Conservation (phyloP, 1,284 basidiomycete species). For the Coniferiporia weirii region DNA sequence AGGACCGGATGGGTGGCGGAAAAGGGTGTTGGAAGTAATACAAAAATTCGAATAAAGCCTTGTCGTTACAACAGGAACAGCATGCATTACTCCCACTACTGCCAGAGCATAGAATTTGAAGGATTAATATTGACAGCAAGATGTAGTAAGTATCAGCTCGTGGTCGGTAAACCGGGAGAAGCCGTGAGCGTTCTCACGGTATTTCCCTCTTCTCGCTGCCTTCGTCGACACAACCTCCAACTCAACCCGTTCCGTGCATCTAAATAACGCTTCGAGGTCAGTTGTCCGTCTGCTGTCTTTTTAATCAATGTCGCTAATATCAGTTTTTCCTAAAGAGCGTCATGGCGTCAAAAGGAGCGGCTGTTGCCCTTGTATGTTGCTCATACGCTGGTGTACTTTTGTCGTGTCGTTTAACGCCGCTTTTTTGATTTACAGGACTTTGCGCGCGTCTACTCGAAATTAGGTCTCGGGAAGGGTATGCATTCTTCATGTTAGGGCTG, state of each 20-base stretch:
- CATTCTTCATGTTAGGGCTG: conserved; percentile 3
- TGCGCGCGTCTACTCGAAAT: conserved; percentile 83
- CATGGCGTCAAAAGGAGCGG: conserved; percentile 82
- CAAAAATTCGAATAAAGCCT: no score
- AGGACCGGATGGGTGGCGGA: conserved; percentile 14
- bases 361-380: conserved; percentile 66
- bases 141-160: no score
- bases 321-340: conserved; percentile 18
- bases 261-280: conserved; percentile 14
- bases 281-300: background rate
- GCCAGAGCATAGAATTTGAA: no score
- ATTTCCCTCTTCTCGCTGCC: background rate
- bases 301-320: background rate
- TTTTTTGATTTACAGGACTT: conserved; percentile 62
- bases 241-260: conserved; percentile 9
- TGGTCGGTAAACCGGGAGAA: no score
- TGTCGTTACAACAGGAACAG: no score
- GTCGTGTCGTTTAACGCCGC: background rate
- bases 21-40: conserved; percentile 14
- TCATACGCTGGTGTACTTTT: conserved; percentile 14
- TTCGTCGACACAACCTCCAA: background rate
- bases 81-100: no score
- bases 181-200: conserved; percentile 3
- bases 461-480: conserved; percentile 89
- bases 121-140: no score